Conservation (phyloP, 306 rosid species). For the Trichosanthes cucumerina region DNA sequence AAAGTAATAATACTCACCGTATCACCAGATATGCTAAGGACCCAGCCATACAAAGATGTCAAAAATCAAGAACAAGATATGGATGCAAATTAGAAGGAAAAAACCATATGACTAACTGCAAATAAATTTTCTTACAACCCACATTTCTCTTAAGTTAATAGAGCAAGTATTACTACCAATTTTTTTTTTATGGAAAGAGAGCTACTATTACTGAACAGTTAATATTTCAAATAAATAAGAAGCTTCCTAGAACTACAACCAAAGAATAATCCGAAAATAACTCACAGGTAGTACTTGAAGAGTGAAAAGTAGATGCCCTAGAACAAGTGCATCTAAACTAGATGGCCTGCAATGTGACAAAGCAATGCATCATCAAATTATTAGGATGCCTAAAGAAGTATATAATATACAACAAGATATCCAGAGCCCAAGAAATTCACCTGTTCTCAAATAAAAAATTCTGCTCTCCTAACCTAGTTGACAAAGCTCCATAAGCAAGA, state of each 20-base stretch:
- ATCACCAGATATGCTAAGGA: background rate
- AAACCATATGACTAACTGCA: background rate
- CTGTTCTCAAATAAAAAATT: slow-evolving; percentile 54
- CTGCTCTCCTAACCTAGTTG: slow-evolving; percentile 60
- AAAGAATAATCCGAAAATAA: slow-evolving; percentile 12
- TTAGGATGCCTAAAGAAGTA: background rate
- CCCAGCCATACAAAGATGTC: background rate
- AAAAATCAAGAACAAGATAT: background rate
- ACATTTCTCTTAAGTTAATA: background rate
- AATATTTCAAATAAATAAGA: background rate
- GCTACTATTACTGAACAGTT: background rate
- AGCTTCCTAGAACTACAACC: background rate
- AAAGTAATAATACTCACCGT: background rate
- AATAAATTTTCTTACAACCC: background rate
- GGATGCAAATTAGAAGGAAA: background rate
- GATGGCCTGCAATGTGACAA: slow-evolving; percentile 50
- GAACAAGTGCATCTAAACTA: slow-evolving; percentile 84
- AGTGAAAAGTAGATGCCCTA: slow-evolving; percentile 61
- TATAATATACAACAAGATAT: background rate
- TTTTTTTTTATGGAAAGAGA: background rate
- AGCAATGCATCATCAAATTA: background rate
- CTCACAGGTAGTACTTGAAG: slow-evolving; percentile 91
- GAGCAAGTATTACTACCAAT: background rate
- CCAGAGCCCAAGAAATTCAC: slow-evolving; percentile 31
- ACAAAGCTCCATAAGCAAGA: slow-evolving; percentile 60